Conservation (phyloP, 306 rosid genomes). For the Medicago lupulina region DNA sequence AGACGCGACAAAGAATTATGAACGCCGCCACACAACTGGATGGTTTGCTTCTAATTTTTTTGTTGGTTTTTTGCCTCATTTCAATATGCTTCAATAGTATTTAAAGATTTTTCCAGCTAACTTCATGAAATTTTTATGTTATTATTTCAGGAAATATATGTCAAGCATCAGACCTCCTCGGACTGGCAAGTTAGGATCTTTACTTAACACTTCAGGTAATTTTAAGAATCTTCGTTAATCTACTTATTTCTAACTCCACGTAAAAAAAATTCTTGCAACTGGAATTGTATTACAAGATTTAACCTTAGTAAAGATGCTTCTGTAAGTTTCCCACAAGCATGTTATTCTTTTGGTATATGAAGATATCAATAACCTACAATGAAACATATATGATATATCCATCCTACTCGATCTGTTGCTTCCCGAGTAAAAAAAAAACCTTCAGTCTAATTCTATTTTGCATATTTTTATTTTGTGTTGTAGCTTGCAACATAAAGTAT, state of each 20-base stretch:
- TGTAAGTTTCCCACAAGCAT: slow-evolving; percentile 9
- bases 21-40: slow-evolving; percentile 77
- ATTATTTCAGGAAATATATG: slow-evolving; percentile 79
- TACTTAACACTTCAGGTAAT: slow-evolving; percentile 73
- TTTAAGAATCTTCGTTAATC: slow-evolving; percentile 18
- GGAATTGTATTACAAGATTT: slow-evolving; percentile 25
- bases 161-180: slow-evolving; percentile 78
- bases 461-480: background rate
- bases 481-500: too few relatives aligned
- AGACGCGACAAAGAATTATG: slow-evolving; percentile 79
- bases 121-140: slow-evolving; percentile 21
- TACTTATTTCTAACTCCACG: slow-evolving; percentile 30
- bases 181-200: slow-evolving; percentile 66
- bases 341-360: slow-evolving; percentile 5
- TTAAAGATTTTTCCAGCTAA: slow-evolving; percentile 32
- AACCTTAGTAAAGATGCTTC: slow-evolving; percentile 10
- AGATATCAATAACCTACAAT: slow-evolving; percentile 24
- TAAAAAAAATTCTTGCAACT: background rate
- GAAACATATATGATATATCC: background rate
- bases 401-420: slow-evolving; percentile 9
- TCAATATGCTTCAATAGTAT: slow-evolving; percentile 5
- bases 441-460: background rate
- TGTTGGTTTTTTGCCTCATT: background rate
- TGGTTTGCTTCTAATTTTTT: slow-evolving; percentile 63
- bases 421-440: background rate